phyloP scores from a whole-genome alignment of 2,329 filamentous ascomycete genomes.

The Lojkania enalia region DNA sequence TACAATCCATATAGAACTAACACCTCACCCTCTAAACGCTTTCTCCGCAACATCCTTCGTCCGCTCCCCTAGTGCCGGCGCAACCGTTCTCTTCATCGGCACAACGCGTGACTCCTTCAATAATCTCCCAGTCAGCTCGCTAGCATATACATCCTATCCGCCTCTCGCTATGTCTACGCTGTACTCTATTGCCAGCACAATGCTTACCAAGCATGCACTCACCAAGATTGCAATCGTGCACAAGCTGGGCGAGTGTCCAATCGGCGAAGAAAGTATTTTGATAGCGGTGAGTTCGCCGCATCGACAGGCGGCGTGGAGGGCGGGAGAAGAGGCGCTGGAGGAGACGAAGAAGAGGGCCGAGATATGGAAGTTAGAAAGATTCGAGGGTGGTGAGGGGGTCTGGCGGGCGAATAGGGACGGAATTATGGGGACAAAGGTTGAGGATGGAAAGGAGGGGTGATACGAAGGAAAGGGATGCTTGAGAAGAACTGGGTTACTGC shows the following conservation, averaged over 20 bases:
- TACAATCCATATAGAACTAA: constrained; percentile 70
- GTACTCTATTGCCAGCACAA: constrained; percentile 61
- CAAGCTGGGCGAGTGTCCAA: constrained; percentile 79
- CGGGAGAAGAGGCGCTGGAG: constrained; percentile 87
- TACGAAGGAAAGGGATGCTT: not conserved
- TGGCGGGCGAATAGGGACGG: constrained; percentile 90
- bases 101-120: constrained; percentile 78
- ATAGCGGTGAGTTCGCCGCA: constrained; percentile 86
- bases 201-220: constrained; percentile 65
- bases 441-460: constrained; percentile 19
- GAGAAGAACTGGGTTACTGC: no score
- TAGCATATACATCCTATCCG: constrained; percentile 75
- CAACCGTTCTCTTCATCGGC: constrained; percentile 51
- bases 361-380: constrained; percentile 93
- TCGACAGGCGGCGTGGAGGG: constrained; percentile 81
- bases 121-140: constrained; percentile 70
- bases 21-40: constrained; percentile 62
- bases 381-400: constrained; percentile 73
- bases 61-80: constrained; percentile 54
- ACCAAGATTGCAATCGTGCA: constrained; percentile 79
- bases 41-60: constrained; percentile 65
- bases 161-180: constrained; percentile 72
- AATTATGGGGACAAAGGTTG: constrained; percentile 56
- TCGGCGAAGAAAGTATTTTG: constrained; percentile 91
- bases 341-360: constrained; percentile 84